Base-by-base conservation (phyloP, 257 asterid species). In the Anisodus tanguticus region DNA sequence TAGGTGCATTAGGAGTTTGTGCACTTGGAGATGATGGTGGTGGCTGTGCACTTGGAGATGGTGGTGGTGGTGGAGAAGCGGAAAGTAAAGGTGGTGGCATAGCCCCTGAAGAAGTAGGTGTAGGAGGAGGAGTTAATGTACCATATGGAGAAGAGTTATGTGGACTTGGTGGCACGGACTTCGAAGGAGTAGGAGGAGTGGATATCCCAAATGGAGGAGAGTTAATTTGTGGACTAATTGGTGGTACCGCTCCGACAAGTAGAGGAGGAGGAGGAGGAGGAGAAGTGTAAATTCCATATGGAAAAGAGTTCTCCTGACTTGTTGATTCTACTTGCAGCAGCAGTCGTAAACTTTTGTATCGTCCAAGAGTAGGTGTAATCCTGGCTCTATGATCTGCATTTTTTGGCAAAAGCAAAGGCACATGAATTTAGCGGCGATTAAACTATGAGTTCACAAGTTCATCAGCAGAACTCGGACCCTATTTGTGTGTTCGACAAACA, bases 1-100 rank as follows among this genome's bases (percentile, higher is more conserved):
- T 77, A 77, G 82, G 82, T 77, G 82, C 49, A 77, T 77, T 77
- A 77, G 64, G 66, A 41, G 49, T 77, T 77, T 54, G 64, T 77
- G 82, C 64, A 53, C 22, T 77, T 54, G 82, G 66, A 54, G 49
- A 53, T 77, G 76, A 26, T 76, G 63, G 80, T 19, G 71, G 71
- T 4, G 43, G 19, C 13, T 53, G 81, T 76, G 81, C 63, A 51
- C 43, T 76, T 53, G 81, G 64, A 53, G 47, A 51, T 76, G 63
- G 81, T 12, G 64, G 82, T 13, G 22, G 72, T 12, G 31, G 35
- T 19, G 45, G 81, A 13, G 59, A 35, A 74, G 59, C 49, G 19
- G 81, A 39, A 74, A 74, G 81, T 49, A 74, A 74, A 49, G 62
- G 81, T 74, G 81, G 35, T 51, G 81, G 62, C 62, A 51, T 22